Evolutionary conservation across 2,329 filamentous ascomycete species (phyloP), one percentile per base, ranked within the genome.

Genomic region (Colletotrichum paranaense): DNA sequence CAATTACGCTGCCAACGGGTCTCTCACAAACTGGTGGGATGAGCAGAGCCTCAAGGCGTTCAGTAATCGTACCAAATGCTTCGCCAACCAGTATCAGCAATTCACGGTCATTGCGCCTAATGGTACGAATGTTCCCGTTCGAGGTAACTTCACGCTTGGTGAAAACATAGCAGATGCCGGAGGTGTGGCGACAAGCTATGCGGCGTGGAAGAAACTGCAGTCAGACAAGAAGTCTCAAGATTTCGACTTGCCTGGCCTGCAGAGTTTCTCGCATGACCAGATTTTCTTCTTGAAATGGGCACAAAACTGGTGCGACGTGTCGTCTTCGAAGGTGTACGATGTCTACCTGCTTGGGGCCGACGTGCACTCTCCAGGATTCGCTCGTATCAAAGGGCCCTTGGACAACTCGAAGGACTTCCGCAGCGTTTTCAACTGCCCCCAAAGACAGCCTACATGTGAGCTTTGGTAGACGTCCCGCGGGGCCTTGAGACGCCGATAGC

Each of bases 151-250:
- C 24, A 94, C 92, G 0, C 82, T 93, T 1, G 90, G 89, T 24
- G 92, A 94, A 82, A 94, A 94, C 78, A 92, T 94, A 77, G 92
- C 92, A 1, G 92, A 94, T 79, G 90, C 92, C 0, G 92, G 92
- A 22, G 92, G 92, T 19, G 78, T 94, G 0, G 85, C 87, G 7
- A 89, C 91, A 0, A 86, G 91, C 1, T 94, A 89, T 78, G 83
- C 87, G n/a, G 91, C 92, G 0, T 94, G 92, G 92, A 88, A 90
- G 78, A 88, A 87, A 75, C 86, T 87, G 12, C 87, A 89, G 55
- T 79, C 83, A 2, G 81, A 86, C 42, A 85, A 84, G 19, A 84
- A 88, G 0, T 87, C 88, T 68, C 77, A 85, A 76, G 79, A 74
- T 24, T 49, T 52, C 2, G 62, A 86, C 49, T 85, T 94, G 24